Conservation (phyloP, 306 rosid genomes). For the Echinosophora koreensis region DNA sequence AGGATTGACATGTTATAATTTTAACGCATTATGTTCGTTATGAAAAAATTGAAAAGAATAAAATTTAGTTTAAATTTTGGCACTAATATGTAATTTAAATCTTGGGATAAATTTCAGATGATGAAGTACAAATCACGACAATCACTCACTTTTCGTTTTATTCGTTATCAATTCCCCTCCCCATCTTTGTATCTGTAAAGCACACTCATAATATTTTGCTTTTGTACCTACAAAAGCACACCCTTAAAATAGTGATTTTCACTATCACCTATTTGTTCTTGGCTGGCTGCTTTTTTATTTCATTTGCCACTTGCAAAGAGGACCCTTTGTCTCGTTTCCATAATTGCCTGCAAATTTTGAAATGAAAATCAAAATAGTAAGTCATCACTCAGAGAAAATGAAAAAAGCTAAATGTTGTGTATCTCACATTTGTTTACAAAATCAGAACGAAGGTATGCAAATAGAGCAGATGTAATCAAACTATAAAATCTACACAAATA, state of each 20-base stretch:
- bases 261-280: not conserved
- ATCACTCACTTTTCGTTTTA: not conserved
- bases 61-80: too few relatives aligned
- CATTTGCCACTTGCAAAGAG: conserved; percentile 8
- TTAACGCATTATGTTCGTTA: not conserved
- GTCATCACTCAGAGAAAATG: not conserved
- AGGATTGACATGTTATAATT: not conserved
- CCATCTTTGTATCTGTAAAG: not conserved
- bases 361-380: not conserved
- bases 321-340: conserved; percentile 14
- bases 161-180: conserved; percentile 32
- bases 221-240: not conserved
- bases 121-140: conserved; percentile 21
- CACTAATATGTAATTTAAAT: not conserved
- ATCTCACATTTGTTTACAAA: not conserved
- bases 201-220: not conserved
- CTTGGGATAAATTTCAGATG: not conserved
- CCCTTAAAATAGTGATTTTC: not conserved
- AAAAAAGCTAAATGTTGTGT: not conserved
- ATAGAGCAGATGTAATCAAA: not conserved
- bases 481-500: too few relatives aligned
- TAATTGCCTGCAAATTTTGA: conserved; percentile 24
- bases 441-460: not conserved
- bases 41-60: not conserved
- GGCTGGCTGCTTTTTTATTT: not conserved